Evolutionary conservation across 2,329 filamentous ascomycete genomes (phyloP).

Genomic region (Penicillium sp.): DNA sequence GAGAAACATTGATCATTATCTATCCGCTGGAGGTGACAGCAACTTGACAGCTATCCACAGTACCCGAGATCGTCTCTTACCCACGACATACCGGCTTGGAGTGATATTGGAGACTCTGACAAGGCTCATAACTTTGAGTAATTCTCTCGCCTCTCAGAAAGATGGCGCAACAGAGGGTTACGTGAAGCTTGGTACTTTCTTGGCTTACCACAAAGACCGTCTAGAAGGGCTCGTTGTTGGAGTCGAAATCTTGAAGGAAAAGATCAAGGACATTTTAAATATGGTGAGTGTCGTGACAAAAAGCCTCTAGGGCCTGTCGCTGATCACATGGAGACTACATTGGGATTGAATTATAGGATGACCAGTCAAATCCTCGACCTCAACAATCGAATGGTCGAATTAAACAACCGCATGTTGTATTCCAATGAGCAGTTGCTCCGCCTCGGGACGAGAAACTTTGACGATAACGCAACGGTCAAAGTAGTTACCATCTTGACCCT

Average conservation of each 20-base stretch:
- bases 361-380: conserved; percentile 20
- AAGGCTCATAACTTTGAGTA: conserved; percentile 11
- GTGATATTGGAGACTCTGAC: conserved; percentile 3
- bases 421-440: neutral
- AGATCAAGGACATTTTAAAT: conserved; percentile 17
- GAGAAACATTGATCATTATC: neutral
- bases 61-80: conserved; percentile 2
- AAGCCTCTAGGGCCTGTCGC: neutral
- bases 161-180: neutral
- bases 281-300: conserved; percentile 7
- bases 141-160: neutral
- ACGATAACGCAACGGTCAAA: conserved; percentile 29
- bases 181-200: neutral
- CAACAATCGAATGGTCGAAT: conserved; percentile 7
- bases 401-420: neutral
- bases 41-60: neutral
- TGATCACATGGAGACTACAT: conserved; percentile 12
- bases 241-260: conserved; percentile 16
- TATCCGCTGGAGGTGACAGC: neutral
- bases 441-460: conserved; percentile 10
- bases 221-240: conserved; percentile 17
- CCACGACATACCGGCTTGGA: neutral
- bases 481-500: conserved; percentile 31
- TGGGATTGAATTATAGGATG: conserved; percentile 14
- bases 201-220: conserved; percentile 9